Base-by-base conservation (phyloP, 805 yeast genomes). In the Zygosaccharomyces pseudorouxii region DNA sequence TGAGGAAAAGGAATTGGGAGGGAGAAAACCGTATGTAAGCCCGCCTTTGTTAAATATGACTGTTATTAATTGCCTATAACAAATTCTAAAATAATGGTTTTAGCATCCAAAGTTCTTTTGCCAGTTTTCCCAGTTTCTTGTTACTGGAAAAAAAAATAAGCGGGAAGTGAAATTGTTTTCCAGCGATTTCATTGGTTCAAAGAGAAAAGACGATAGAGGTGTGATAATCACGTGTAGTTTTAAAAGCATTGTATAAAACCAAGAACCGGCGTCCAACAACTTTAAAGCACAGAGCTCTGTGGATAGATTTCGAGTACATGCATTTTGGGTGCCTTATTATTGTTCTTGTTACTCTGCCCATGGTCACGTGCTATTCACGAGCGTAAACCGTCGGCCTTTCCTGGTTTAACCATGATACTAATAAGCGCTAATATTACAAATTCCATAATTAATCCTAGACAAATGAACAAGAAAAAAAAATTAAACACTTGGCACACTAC, bases 111-210 rank as follows among this genome's bases (percentile, higher is more conserved):
- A 33, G 19, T 14, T 14, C 4, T 16, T 33, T 16, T 10, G 37
- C 14, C 22, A 33, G 19, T 7, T 14, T 18, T 14, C 19, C 20
- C 29, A 41, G 29, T 12, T 41, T 30, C 33, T 41, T 28, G 44
- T 18, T 23, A 41, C 19, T 29, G 44, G 28, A 25, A 41, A 28
- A 41, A 40, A 28, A 41, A 41, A 19, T 41, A 33, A 41, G 36
- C 36, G 44, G 36, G 44, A 33, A 41, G 36, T 11, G 23, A 41
- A 41, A 41, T 29, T 12, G 44, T 41, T 41, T 41, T 41, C 36
- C 44, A 41, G 44, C 44, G 27, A 41, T 41, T 41, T 41, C 44
- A 41, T 41, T 41, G 44, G 44, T 41, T 41, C 44, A 33, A 41
- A 1, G 6, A 22, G 23, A 22, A 6, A 22, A 14, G 16, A 40